phyloP scores from a whole-genome alignment of 768 basidiomycete species.

The Leccinum subgranulosum region DNA sequence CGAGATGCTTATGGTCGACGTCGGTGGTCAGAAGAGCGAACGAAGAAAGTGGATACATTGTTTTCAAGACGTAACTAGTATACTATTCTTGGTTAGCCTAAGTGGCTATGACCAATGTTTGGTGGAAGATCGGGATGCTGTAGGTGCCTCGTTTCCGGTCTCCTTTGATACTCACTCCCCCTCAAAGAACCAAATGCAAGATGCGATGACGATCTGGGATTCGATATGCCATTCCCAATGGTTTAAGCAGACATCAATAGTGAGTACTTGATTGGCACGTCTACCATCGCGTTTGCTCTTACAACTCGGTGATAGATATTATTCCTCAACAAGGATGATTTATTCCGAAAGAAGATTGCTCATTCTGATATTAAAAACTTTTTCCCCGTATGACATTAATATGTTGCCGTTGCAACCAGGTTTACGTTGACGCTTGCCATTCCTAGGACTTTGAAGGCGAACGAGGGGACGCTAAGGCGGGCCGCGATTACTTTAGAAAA shows the following conservation, averaged over 20 bases:
- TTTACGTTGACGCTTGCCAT: background rate
- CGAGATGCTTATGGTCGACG: constrained; percentile 92
- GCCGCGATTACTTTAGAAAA: constrained; percentile 87
- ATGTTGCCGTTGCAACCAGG: background rate
- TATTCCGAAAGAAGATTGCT: constrained; percentile 81
- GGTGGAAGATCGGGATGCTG: constrained; percentile 88
- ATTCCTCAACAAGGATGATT: constrained; percentile 93
- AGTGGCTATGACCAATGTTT: constrained; percentile 94
- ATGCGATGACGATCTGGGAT: constrained; percentile 98
- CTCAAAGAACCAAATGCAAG: constrained; percentile 93
- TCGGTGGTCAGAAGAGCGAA: constrained; percentile 91
- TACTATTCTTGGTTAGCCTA: constrained; percentile 86
- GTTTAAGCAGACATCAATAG: constrained; percentile 93
- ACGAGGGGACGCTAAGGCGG: constrained; percentile 64
- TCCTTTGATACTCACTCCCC: background rate
- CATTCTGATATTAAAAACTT: constrained; percentile 83
- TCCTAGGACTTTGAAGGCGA: constrained; percentile 81
- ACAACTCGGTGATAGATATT: constrained; percentile 57
- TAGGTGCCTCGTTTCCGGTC: constrained; percentile 36
- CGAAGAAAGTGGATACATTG: constrained; percentile 93
- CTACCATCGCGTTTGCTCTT: background rate
- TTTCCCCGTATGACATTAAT: constrained; percentile 65
- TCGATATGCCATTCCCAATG: constrained; percentile 97
- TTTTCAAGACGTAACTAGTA: constrained; percentile 92
- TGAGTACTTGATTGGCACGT: constrained; percentile 35